Base-by-base conservation (phyloP, 2,329 filamentous ascomycete species). In the Sporothrix schenckii region DNA sequence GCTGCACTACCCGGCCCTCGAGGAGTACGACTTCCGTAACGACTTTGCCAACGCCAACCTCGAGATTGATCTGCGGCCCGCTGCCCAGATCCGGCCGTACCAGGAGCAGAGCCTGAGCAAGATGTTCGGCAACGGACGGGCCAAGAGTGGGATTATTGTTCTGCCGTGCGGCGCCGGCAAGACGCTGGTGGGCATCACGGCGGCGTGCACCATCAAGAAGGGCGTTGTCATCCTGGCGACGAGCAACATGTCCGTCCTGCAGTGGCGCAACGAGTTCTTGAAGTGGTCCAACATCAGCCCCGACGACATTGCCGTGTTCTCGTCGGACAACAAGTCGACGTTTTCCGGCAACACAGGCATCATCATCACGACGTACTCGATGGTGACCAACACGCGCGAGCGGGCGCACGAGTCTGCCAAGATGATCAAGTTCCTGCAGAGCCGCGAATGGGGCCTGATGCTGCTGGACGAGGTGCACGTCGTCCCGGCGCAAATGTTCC, bases 81-180 rank as follows among this genome's bases (percentile, higher is more conserved):
- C 90, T 70, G 94, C 94, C 0, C 91, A 94, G 77, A 98, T 98
- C 78, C 89, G 94, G 78, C 83, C 97, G 72, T 99, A 99, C 76
- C 95, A 99, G 79, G 95, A 99, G 80, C 97, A 97, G 82, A 97
- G 93, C 74, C 84, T 99, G 11, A 97, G 92, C 82, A 99, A 99
- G 80, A 99, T 99, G 95, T 99, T 99, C 79, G 94, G 95, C 77
- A 99, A 99, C 77, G 94, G 94, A 66, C 91, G 95, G 80, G 95
- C 95, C 16, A 95, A 97, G 82, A 97, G 93, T 80, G 95, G 95
- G 70, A 96, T 99, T 75, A 99, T 99, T 72, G 95, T 99, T 70
- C 81, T 99, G 75, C 95, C 95, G 21, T 99, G 95, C 79, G 95
- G 95, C 75, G 95, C 95, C 21, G 95, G 95, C 72, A 99, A 99